These are phyloP conservation scores for Russula vinacea DNA, from an alignment of 768 basidiomycete species.

Conservation along the genomic window DNA sequence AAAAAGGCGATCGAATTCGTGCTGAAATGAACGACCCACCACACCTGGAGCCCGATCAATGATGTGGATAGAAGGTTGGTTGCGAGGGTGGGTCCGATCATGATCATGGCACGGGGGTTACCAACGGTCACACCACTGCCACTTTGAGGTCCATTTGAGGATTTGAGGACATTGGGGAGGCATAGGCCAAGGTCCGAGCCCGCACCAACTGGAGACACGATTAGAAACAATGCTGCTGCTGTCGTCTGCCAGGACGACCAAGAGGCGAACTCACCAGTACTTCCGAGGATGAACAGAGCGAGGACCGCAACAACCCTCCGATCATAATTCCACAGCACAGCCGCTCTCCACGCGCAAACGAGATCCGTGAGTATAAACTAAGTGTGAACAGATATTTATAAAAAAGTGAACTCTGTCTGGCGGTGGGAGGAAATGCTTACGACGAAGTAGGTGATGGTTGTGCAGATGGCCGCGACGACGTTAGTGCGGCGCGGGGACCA, in stretches of 20 bases:
- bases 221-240: not conserved
- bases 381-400: not conserved
- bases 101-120: not conserved
- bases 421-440: not conserved
- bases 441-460: constrained; percentile 7
- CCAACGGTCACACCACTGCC: not conserved
- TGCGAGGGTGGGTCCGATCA: constrained; percentile 17
- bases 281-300: constrained; percentile 12
- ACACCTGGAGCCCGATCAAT: constrained; percentile 18
- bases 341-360: constrained; percentile 24
- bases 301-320: constrained; percentile 12
- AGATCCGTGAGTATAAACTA: constrained; percentile 16
- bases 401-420: too few species aligned
- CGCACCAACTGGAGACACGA: not conserved
- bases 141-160: not conserved
- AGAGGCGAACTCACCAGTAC: constrained; percentile 5
- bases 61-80: constrained; percentile 19
- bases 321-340: constrained; percentile 23
- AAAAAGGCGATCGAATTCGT: not conserved
- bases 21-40: constrained; percentile 7
- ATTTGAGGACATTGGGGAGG: constrained; percentile 2
- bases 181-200: constrained; percentile 13
- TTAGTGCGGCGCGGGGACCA: constrained; percentile 11
- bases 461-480: constrained; percentile 9
- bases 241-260: too few species aligned